Conservation (phyloP, 805 yeast species). For the Teunomyces funiuensis region DNA sequence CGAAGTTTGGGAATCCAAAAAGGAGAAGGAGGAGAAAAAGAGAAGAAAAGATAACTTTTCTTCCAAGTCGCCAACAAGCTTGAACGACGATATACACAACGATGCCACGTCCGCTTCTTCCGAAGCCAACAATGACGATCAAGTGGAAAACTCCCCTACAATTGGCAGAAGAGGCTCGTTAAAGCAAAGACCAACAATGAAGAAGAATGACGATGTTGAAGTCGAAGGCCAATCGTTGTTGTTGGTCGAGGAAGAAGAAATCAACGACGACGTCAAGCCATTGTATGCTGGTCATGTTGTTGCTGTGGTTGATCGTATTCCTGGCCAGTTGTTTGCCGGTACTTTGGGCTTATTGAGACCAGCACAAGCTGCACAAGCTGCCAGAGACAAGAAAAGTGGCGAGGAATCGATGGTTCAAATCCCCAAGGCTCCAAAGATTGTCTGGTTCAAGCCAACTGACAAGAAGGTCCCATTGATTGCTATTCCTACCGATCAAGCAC, state of each 20-base stretch:
- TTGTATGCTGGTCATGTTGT: constrained; percentile 97
- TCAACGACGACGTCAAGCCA: constrained; percentile 89
- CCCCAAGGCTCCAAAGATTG: constrained; percentile 79
- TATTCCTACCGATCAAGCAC: constrained; percentile 98
- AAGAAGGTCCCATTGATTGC: constrained; percentile 97
- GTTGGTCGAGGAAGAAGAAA: constrained; percentile 92
- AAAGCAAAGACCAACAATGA: constrained; percentile 93
- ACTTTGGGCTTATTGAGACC: constrained; percentile 93
- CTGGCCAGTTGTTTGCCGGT: constrained; percentile 94
- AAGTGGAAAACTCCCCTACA: constrained; percentile 35
- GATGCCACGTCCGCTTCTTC: constrained; percentile 67
- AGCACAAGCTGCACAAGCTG: constrained; percentile 88
- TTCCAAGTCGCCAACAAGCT: constrained; percentile 37
- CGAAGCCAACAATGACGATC: constrained; percentile 22
- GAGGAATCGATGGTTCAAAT: constrained; percentile 46
- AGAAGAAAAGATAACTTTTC: constrained; percentile 69
- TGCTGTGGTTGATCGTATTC: constrained; percentile 95
- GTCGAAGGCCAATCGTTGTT: constrained; percentile 95
- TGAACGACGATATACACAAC: constrained; percentile 71
- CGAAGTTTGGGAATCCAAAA: constrained; percentile 95
- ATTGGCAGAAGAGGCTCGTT: constrained; percentile 79
- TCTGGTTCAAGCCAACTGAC: constrained; percentile 98
- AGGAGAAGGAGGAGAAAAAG: constrained; percentile 96
- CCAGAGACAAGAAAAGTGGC: constrained; percentile 52
- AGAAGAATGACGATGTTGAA: constrained; percentile 97